phyloP scores from a whole-genome alignment of 2,329 filamentous ascomycete species.

The Colletotrichum cereale region DNA sequence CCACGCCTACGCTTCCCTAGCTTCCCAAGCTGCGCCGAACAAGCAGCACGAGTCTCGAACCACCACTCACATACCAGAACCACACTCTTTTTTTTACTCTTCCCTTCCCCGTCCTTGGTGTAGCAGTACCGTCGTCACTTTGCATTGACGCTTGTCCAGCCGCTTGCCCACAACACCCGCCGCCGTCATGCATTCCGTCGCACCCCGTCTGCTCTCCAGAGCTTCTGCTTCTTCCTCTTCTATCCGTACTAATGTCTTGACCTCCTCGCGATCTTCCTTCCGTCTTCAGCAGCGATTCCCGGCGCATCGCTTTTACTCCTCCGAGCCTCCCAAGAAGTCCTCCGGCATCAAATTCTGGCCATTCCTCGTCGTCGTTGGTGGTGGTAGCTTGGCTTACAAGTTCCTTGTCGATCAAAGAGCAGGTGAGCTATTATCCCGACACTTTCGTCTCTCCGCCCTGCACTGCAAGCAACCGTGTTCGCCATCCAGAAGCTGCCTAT shows the following conservation, averaged over 20 bases:
- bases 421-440: conserved; percentile 52
- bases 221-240: conserved; percentile 12
- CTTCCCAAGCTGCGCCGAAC: conserved; percentile 1
- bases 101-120: conserved; percentile 4
- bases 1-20: conserved; percentile 16
- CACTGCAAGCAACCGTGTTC: background rate
- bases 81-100: conserved; percentile 13
- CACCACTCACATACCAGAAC: conserved; percentile 10
- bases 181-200: conserved; percentile 21
- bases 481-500: background rate
- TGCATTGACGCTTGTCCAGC: conserved; percentile 12
- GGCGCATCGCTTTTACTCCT: conserved; percentile 56
- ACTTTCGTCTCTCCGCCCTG: background rate
- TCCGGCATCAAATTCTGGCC: conserved; percentile 69
- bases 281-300: conserved; percentile 33
- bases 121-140: conserved; percentile 17
- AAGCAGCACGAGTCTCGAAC: conserved; percentile 13
- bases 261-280: conserved; percentile 7
- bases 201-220: conserved; percentile 26
- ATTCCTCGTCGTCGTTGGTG: conserved; percentile 63
- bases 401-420: conserved; percentile 63
- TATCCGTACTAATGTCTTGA: conserved; percentile 17
- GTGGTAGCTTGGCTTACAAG: conserved; percentile 63
- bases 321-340: conserved; percentile 50
- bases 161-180: background rate